Conservation (phyloP, 1,284 basidiomycete species). For the Naganishia cerealis region DNA sequence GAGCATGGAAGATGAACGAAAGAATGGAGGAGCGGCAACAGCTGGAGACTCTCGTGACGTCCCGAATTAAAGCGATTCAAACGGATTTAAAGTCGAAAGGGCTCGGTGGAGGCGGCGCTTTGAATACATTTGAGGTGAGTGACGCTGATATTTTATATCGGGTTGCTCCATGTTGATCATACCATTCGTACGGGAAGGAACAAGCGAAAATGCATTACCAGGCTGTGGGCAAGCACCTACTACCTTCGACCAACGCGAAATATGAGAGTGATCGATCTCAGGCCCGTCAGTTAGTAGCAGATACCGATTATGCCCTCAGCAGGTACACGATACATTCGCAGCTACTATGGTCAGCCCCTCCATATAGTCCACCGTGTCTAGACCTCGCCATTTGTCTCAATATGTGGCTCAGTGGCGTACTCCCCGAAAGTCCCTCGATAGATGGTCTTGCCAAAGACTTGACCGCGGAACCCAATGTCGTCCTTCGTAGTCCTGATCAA, state of each 20-base stretch:
- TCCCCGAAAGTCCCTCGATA: conserved; percentile 37
- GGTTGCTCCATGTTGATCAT: not conserved
- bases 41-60: conserved; percentile 45
- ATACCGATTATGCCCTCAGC: conserved; percentile 49
- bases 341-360: conserved; percentile 50
- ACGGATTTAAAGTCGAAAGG: conserved; percentile 50
- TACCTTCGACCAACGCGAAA: conserved; percentile 34
- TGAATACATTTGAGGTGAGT: conserved; percentile 50
- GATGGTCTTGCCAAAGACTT: not conserved
- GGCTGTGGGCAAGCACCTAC: conserved; percentile 45
- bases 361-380: conserved; percentile 48
- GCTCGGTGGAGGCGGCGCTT: conserved; percentile 46
- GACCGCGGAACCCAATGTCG: not conserved
- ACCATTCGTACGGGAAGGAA: conserved; percentile 36
- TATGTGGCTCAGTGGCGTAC: conserved; percentile 46
- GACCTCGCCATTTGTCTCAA: conserved; percentile 51
- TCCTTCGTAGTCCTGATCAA: not conserved
- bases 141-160: not conserved
- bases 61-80: conserved; percentile 43
- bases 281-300: conserved; percentile 6
- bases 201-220: conserved; percentile 50
- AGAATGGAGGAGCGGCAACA: conserved; percentile 45
- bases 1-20: conserved; percentile 37
- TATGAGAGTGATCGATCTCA: not conserved
- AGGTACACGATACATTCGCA: conserved; percentile 52